A percentile compares a stretch with the other conserved stretches of the same genome.
Evolutionary conservation across 2,329 filamentous ascomycete genomes (phyloP).

Genomic region (Aspergillus felis): DNA sequence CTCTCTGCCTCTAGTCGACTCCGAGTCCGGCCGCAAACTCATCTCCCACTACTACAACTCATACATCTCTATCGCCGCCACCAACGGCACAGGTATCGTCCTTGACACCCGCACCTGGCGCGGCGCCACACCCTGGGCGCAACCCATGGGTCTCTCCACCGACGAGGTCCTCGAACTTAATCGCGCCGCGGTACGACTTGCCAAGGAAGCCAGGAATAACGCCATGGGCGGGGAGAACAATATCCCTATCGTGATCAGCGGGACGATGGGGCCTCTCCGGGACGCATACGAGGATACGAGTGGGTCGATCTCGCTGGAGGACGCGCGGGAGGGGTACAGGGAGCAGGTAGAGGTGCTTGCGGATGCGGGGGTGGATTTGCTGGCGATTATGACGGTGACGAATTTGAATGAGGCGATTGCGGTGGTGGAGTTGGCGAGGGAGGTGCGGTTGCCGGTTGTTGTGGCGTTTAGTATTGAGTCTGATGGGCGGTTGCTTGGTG

Average conservation of each 20-base stretch:
- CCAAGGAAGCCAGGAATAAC: neutral
- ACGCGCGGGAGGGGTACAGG: neutral
- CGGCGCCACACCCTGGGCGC: constrained; percentile 7
- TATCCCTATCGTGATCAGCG: constrained; percentile 1
- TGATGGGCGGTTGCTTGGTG: constrained; percentile 1
- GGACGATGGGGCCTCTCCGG: constrained; percentile 2
- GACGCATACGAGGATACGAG: constrained; percentile 6
- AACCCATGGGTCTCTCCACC: neutral
- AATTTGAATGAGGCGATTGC: constrained; percentile 6
- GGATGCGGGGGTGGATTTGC: constrained; percentile 4
- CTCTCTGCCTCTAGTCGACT: neutral
- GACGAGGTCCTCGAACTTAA: neutral
- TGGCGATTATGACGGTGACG: constrained; percentile 4
- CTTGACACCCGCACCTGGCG: constrained; percentile 12
- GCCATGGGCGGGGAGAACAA: neutral
- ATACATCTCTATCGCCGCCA: constrained; percentile 3
- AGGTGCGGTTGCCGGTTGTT: constrained; percentile 1
- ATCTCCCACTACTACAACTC: neutral
- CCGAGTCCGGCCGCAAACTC: neutral
- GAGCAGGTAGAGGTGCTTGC: constrained; percentile 2
- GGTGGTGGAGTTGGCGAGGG: constrained; percentile 4
- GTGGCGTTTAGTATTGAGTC: constrained; percentile 4
- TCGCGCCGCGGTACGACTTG: neutral
- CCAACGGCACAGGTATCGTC: constrained; percentile 6
- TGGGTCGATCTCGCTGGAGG: neutral